Evolutionary conservation across 805 yeast species (phyloP), one percentile per base, ranked within the genome.

Genomic region (Schwanniomyces sp.): DNA sequence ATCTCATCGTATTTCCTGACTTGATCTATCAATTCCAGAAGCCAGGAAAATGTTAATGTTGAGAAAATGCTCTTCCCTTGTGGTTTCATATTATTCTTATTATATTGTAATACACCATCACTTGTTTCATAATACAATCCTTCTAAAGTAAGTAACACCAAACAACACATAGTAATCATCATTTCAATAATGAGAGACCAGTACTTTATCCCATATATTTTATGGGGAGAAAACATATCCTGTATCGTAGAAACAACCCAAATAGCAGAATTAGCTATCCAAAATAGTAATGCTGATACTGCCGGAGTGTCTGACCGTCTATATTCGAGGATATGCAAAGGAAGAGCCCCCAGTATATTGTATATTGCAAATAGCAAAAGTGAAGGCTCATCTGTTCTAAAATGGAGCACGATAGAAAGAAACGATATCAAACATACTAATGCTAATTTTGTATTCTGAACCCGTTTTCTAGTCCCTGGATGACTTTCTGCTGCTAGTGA

Each of bases 261-360:
- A 12, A 52, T 16, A 5, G 52, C 3, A 5, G 47, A 34, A 21
- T 39, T 44, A 7, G 36, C n/a, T 5, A 47, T 17, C 81, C 81
- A 78, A 52, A 62, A 78, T 18, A 72, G 50, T 8, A 76, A 55
- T 21, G 74, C 50, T 0, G 76, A 63, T 2, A 72, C 76, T 24
- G 63, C 58, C 8, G 75, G 75, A 2, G 69, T 58, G 0, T 69
- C 55, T 1, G 67, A 62, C 38, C 71, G 64, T 41, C 73, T 64
- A 7, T 70, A 64, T 52, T 81, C 85, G n/a, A 76, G 47, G 7
- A 64, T 46, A 36, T 77, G 78, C 9, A 80, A 55, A 0, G 82
- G 82, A 0, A 72, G 37, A 14, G 21, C 21, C 17, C 36, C 36
- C 21, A 32, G 21, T 3, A 32, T 16, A 7, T 7, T 32, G n/a